Conservation (phyloP, 768 basidiomycete species). For the Termitomyces sp. region DNA sequence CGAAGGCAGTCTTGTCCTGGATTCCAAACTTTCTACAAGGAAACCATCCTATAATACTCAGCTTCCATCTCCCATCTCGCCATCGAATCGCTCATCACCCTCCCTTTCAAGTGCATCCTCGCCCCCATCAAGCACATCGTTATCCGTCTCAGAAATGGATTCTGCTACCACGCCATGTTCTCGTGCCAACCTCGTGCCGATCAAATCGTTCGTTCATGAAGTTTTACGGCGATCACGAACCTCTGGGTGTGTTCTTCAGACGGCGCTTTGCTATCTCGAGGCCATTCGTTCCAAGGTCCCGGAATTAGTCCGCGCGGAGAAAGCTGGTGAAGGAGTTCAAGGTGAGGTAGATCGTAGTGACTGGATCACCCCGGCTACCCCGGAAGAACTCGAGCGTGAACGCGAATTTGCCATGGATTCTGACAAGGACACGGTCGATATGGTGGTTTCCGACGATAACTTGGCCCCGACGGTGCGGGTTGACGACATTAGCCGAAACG, state of each 20-base stretch:
- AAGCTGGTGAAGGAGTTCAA: slow-evolving; percentile 36
- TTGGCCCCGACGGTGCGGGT: slow-evolving; percentile 43
- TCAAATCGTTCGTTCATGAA: slow-evolving; percentile 83
- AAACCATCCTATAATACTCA: slow-evolving; percentile 32
- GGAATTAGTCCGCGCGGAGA: slow-evolving; percentile 53
- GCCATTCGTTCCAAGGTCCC: slow-evolving; percentile 73
- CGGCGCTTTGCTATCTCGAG: slow-evolving; percentile 85
- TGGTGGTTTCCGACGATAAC: slow-evolving; percentile 18
- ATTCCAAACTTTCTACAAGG: slow-evolving; percentile 11
- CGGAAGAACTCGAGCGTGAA: slow-evolving; percentile 40
- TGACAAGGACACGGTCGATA: slow-evolving; percentile 11
- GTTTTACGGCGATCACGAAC: slow-evolving; percentile 85
- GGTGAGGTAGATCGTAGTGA: slow-evolving; percentile 38
- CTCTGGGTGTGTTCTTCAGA: slow-evolving; percentile 79
- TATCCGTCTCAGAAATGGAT: slow-evolving; percentile 18
- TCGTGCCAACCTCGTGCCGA: slow-evolving; percentile 46
- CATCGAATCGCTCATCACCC: slow-evolving; percentile 33
- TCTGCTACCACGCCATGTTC: slow-evolving; percentile 15
- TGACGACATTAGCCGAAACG: slow-evolving; percentile 23
- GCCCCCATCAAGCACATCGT: slow-evolving; percentile 13
- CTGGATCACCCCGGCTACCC: slow-evolving; percentile 39
- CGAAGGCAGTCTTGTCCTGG: slow-evolving; percentile 8
- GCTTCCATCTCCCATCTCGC: slow-evolving; percentile 53
- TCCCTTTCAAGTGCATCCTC: slow-evolving; percentile 25
- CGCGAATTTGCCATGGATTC: slow-evolving; percentile 24